These are phyloP conservation scores for Aspergillus aculeatinus DNA, from an alignment of 2,329 filamentous ascomycete genomes.

Conservation along the genomic window DNA sequence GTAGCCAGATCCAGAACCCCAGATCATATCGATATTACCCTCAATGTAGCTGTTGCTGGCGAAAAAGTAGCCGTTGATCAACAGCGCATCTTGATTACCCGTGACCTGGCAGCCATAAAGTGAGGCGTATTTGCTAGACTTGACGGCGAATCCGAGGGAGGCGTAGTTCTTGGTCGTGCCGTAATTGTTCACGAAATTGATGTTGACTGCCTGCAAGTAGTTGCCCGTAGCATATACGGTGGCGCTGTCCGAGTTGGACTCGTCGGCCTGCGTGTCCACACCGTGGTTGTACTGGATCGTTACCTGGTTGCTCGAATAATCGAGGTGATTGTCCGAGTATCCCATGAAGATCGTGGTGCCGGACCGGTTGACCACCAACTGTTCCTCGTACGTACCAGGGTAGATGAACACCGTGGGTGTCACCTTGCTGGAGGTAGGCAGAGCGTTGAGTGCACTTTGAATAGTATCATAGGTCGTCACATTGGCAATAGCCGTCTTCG, in stretches of 20 bases:
- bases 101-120: conserved; percentile 40
- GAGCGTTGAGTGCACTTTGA: conserved; percentile 37
- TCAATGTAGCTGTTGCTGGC: conserved; percentile 42
- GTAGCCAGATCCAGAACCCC: conserved; percentile 46
- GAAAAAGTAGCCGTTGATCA: conserved; percentile 41
- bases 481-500: conserved; percentile 36
- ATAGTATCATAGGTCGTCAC: conserved; percentile 39
- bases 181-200: conserved; percentile 43
- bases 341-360: conserved; percentile 43
- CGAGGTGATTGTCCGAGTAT: conserved; percentile 37
- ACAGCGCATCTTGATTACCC: conserved; percentile 41
- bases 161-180: conserved; percentile 40
- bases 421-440: conserved; percentile 36
- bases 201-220: conserved; percentile 42
- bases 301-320: conserved; percentile 40
- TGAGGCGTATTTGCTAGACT: conserved; percentile 43
- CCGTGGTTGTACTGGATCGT: conserved; percentile 37
- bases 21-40: conserved; percentile 47
- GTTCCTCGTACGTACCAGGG: conserved; percentile 42
- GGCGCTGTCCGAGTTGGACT: conserved; percentile 39
- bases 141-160: conserved; percentile 42
- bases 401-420: conserved; percentile 41
- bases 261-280: conserved; percentile 39
- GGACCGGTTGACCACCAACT: conserved; percentile 40
- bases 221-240: conserved; percentile 44